These are phyloP conservation scores for Chrysanthemum lavandulifolium DNA, from an alignment of 129 eudicot species.

Conservation along the genomic window DNA sequence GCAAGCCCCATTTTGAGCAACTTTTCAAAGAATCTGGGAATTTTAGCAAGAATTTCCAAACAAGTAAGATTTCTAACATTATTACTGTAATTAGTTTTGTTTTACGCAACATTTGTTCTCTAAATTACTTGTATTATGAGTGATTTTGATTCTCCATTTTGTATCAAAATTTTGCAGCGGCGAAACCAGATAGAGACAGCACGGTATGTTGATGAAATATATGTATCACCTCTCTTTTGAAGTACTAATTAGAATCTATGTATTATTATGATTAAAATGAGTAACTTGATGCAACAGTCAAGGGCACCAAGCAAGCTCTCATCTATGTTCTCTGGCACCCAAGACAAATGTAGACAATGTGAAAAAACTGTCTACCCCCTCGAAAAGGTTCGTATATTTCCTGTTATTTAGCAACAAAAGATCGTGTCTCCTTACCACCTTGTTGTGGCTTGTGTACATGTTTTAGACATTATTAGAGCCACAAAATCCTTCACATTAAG, in stretches of 20 bases:
- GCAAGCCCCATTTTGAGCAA: constrained; percentile 94
- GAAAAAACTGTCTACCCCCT: constrained; percentile 84
- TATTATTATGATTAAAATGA: constrained; percentile 9
- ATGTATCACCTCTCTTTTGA: background rate
- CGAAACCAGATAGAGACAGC: constrained; percentile 59
- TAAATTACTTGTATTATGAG: background rate
- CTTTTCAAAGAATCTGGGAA: constrained; percentile 93
- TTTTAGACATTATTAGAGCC: no score
- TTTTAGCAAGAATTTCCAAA: constrained; percentile 83
- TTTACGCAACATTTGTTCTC: no score
- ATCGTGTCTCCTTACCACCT: no score
- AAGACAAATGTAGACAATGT: constrained; percentile 87
- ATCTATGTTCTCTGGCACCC: constrained; percentile 79
- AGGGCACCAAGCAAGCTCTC: constrained; percentile 75
- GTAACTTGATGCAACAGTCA: constrained; percentile 38
- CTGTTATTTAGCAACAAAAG: background rate
- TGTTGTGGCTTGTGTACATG: no score
- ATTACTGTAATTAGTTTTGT: no score
- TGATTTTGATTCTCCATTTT: background rate
- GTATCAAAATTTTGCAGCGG: constrained; percentile 34
- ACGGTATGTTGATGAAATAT: constrained; percentile 35
- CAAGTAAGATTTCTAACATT: constrained; percentile 34
- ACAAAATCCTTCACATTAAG: no score
- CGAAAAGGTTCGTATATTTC: constrained; percentile 61
- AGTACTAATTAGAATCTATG: background rate